Evolutionary conservation across 139 green algal species (phyloP), one percentile per base, ranked within the genome.

Genomic region (Volvox africanus): DNA sequence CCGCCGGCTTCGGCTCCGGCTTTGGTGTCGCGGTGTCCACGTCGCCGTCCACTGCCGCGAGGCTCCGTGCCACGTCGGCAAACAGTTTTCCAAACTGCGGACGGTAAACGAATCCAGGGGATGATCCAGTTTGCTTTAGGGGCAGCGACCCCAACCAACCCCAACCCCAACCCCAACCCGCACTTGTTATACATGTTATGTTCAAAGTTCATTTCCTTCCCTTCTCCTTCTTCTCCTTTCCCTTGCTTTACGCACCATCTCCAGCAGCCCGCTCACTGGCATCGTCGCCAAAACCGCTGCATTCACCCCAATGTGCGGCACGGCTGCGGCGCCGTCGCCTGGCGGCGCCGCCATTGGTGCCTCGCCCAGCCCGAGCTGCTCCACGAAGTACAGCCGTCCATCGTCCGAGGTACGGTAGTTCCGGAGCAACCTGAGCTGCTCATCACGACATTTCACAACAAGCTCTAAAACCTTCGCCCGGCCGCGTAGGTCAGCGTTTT

Each of bases 401-500:
- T 62, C 61, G 2, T 32, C 3, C 2, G 81, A 76, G 1, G 81
- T 69, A 20, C 61, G 30, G 81, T 76, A 21, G 12, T 76, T 55
- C 0, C 33, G 33, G 0, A 88, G 82, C 65, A 88, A 35, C 33
- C 33, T 22, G 20, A 88, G 33, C 82, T 88, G 82, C 82, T 88
- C 82, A 32, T 88, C 82, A 2, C 82, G 62, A 24, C 32, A 62
- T 19, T 24, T 13, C 2, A 88, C 82, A 20, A 88, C 82, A 35
- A 88, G 62, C 82, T 88, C 65, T 62, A 88, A 18, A 5, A 88
- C 82, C 3, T 62, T 61, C 17, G 82, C 32, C 11, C 82, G 82
- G 65, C 65, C 82, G 33, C 82, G 82, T 32, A 88, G 65, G 30
- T 73, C 65, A 18, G 61, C 81, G 55, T 88, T 88, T n/a, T 78